Evolutionary conservation across 1,284 basidiomycete species (phyloP), one percentile per base, ranked within the genome.

Genomic region (Moesziomyces sp.): DNA sequence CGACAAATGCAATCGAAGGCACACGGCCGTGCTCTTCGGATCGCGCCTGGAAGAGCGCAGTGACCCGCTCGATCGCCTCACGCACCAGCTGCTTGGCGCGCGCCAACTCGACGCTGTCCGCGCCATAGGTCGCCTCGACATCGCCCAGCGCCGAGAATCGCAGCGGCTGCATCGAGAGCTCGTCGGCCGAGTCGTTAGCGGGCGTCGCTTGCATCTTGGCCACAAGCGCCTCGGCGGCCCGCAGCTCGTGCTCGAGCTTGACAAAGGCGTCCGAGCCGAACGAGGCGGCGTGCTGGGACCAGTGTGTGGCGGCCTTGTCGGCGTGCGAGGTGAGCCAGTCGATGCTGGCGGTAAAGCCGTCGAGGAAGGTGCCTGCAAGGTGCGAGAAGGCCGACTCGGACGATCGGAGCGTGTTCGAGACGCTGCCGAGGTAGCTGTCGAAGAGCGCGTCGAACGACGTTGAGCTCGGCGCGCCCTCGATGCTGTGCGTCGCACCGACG

Each of bases 401-500:
- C 16, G 61, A 46, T 35, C 55, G 51, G 50, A 70, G 64, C 2
- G 63, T 49, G 23, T 57, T 46, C n/a, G 66, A 51, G 5, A 73
- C 44, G 30, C 54, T 47, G 38, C 45, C 23, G 38, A 72, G 30
- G 59, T 77, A 77, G 53, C 56, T 55, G 45, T 69, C 51, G 16
- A 77, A 57, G 5, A 77, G 60, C 11, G 76, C 73, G 16, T 77
- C 76, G 35, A 77, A 76, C 11, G 68, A 69, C 30, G 40, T 23
- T 35, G 64, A 53, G 45, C 46, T 48, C 21, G 69, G 76, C 14
- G 69, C 55, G 2, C 10, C 26, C 9, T 51, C 42, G 50, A 77
- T 58, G 51, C 18, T 65, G 60, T 77, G 72, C 9, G 70, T 77
- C n/a, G 73, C 60, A 3, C 35, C 50, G 1, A 77, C 34, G 7